phyloP scores from a whole-genome alignment of 805 yeast genomes.

The Brettanomyces custersianus region DNA sequence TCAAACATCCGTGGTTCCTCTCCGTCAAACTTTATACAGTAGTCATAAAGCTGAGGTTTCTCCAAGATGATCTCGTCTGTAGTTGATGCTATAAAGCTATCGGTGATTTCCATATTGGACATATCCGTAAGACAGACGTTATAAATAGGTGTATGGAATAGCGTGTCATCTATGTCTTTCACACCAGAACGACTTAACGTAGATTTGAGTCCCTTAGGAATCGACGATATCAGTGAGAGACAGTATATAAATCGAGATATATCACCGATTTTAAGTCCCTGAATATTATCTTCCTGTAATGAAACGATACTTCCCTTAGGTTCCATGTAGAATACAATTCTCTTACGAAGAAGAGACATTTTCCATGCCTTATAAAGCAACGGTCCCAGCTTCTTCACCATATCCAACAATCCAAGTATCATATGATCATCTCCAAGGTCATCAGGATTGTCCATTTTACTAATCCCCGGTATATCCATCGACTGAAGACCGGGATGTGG shows the following conservation, averaged over 20 bases:
- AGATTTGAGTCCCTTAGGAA: conserved; percentile 45
- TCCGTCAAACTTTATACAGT: conserved; percentile 19
- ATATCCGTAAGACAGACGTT: conserved; percentile 56
- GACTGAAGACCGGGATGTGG: neutral
- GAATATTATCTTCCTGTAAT: conserved; percentile 4
- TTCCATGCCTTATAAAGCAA: conserved; percentile 57
- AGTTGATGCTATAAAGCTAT: conserved; percentile 50
- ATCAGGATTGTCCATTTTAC: conserved; percentile 10
- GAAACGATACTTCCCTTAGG: conserved; percentile 12
- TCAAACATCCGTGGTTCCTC: conserved; percentile 13
- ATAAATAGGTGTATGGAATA: conserved; percentile 44
- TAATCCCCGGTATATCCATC: conserved; percentile 2
- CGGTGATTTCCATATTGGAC: conserved; percentile 23
- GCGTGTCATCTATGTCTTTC: conserved; percentile 11
- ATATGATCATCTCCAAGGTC: conserved; percentile 28
- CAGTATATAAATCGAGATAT: conserved; percentile 47
- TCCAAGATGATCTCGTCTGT: conserved; percentile 57
- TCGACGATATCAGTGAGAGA: conserved; percentile 48
- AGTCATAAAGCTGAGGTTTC: conserved; percentile 43
- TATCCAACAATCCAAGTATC: conserved; percentile 34
- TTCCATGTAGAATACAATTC: conserved; percentile 37
- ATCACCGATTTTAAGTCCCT: conserved; percentile 23
- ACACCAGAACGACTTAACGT: conserved; percentile 21
- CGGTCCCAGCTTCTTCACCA: conserved; percentile 53
- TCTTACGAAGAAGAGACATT: conserved; percentile 46